Conservation (phyloP, 495 filamentous ascomycete genomes). For the Aspergillus mulundensis region DNA sequence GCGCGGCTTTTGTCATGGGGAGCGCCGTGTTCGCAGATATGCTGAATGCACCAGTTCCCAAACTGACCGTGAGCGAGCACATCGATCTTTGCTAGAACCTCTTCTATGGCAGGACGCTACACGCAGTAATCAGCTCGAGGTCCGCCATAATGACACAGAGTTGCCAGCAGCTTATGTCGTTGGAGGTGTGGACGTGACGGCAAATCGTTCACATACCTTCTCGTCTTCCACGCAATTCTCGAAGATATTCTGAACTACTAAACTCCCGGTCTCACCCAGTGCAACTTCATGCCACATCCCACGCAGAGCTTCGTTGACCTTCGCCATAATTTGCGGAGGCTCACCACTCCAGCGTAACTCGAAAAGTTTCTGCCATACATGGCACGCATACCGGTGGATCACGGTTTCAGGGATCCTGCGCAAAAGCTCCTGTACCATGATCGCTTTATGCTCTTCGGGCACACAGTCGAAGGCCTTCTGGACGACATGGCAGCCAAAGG, state of each 20-base stretch:
- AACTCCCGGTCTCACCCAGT: conserved; percentile 90
- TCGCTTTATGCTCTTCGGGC: conserved; percentile 93
- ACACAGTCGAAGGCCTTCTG: conserved; percentile 98
- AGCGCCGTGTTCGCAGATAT: conserved; percentile 95
- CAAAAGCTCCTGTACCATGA: conserved; percentile 95
- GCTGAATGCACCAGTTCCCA: conserved; percentile 99
- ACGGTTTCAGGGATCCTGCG: conserved; percentile 96
- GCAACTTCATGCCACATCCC: conserved; percentile 99
- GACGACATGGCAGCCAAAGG: conserved; percentile 96
- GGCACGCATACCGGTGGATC: conserved; percentile 95
- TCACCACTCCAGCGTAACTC: conserved; percentile 93
- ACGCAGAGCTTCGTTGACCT: conserved; percentile 89
- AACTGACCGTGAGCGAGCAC: conserved; percentile 98
- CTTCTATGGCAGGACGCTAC: conserved; percentile 92
- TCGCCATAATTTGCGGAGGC: conserved; percentile 96
- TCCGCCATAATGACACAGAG: background rate
- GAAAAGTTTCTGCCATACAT: conserved; percentile 99
- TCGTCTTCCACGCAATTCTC: conserved; percentile 98
- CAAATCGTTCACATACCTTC: conserved; percentile 58
- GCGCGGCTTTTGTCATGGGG: conserved; percentile 88
- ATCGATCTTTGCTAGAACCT: conserved; percentile 90
- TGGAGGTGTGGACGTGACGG: background rate
- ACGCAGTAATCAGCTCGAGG: conserved; percentile 28
- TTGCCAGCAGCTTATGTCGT: background rate
- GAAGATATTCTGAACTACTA: conserved; percentile 99